Evolutionary conservation across 768 basidiomycete genomes (phyloP), one percentile per base, ranked within the genome.

Genomic region (Xerocomellus dryophilus): DNA sequence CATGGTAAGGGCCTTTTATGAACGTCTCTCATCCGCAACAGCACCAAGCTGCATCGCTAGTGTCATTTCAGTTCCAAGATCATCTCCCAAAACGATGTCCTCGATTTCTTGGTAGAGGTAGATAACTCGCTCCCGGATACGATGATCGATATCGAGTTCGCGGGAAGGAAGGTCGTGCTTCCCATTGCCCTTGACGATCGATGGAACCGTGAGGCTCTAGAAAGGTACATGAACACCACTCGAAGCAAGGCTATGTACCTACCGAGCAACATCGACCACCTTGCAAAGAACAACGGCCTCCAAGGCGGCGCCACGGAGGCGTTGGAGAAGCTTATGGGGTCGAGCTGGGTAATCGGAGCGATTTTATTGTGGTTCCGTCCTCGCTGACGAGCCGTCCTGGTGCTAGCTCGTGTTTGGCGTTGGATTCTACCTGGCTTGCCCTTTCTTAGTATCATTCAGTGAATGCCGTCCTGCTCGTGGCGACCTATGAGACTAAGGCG

Each of bases 251-350:
- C 85, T 0, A 81, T 81, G 1, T 89, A 88, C 65, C 70, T 89
- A 0, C 86, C 85, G 0, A 83, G 80, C 63, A 88, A 89, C 58
- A 70, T 86, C 34, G 81, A 84, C 36, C 87, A 87, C 60, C 74
- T 88, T 2, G 83, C 83, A 1, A 71, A 70, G 36, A 85, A 84
- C 41, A 86, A 85, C 58, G 84, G 84, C 0, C 68, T 86, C 10
- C 58, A 69, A 14, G 73, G 73, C 31, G 74, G 74, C 6, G 58
- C 73, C 2, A 64, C 67, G 17, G 81, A 81, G 34, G 78, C 75
- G 0, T 57, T 82, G 46, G 64, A 71, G 20, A 73, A 80, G 51
- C 65, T 86, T 9, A 66, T 79, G 9, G 71, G 65, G 15, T 79
- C 80, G 6, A 77, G 77, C 58, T 83, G 78, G 75, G 83, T 83